Evolutionary conservation across 73 alveolate genomes (phyloP), one percentile per base, ranked within the genome.

Genomic region (Paramecium sexaurelia): DNA sequence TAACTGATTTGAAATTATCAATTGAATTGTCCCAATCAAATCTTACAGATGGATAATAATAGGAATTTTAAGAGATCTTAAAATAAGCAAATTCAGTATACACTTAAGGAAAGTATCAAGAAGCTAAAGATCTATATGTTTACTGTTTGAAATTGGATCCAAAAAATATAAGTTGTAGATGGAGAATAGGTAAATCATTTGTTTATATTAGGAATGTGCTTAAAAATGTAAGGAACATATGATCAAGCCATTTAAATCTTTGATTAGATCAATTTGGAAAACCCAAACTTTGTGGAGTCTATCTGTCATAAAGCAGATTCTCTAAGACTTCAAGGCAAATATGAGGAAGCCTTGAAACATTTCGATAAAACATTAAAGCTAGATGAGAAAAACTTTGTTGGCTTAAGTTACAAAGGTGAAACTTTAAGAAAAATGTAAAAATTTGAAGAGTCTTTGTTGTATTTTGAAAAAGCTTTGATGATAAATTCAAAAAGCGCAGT

Each of bases 161-260:
- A 24, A 22, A 4, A 0, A 26, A 61, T 26, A 26, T 32, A 0
- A 7, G 26, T 24, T 7, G 83, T 61, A 29, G 26, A 61, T 61
- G 83, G 83, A 61, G 43, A 61, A 61, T 29, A 61, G 83, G 83
- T 61, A n/a, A n/a, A n/a, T n/a, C n/a, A n/a, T n/a, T n/a, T n/a
- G n/a, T n/a, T n/a, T n/a, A n/a, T n/a, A n/a, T n/a, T n/a, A n/a
- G n/a, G n/a, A n/a, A 61, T 61, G 83, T 61, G 83, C 43, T 26
- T 61, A 61, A 61, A 61, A n/a, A 22, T 61, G 83, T 61, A 5
- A 27, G 83, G 83, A 22, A 3, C 11, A 11, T 61, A 61, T 61
- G 83, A 61, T 0, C 2, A 61, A 29, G 83, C 83, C 20, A 32
- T 26, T 61, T 5, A 11, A 61, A 2, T 61, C 11, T 61, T 61